Percentiles rank a stretch among this genome's conserved stretches.
These are phyloP conservation scores for Malassezia arunalokei DNA, from an alignment of 1,284 basidiomycete species.

Conservation along the genomic window DNA sequence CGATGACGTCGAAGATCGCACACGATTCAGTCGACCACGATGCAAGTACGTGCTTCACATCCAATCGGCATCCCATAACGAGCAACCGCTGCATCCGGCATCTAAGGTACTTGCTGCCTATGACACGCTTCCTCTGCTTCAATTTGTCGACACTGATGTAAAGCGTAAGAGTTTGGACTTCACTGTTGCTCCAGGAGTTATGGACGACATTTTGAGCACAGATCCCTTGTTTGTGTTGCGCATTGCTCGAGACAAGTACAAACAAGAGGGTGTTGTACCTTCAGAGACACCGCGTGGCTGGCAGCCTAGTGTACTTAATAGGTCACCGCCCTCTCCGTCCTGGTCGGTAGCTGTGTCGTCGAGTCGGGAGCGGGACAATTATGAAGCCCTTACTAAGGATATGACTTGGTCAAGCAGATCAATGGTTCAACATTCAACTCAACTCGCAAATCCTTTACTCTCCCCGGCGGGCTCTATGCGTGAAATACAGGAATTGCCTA, in stretches of 20 bases:
- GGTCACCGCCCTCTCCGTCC: background rate
- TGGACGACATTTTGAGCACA: constrained; percentile 62
- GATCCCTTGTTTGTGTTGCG: constrained; percentile 77
- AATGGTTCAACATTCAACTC: constrained; percentile 2
- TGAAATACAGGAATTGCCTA: constrained; percentile 5
- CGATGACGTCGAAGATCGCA: constrained; percentile 87
- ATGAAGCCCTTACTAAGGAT: constrained; percentile 1
- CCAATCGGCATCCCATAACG: constrained; percentile 18
- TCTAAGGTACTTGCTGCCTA: constrained; percentile 60
- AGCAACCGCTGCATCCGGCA: constrained; percentile 22
- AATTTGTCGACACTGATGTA: constrained; percentile 53
- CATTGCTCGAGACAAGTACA: constrained; percentile 12
- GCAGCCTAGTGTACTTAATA: background rate
- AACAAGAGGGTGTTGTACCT: background rate
- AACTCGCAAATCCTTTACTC: constrained; percentile 10
- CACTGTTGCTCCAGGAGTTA: constrained; percentile 52
- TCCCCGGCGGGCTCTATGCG: background rate
- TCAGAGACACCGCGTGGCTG: background rate
- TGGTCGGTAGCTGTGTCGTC: background rate
- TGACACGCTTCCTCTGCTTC: constrained; percentile 51
- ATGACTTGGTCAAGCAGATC: background rate
- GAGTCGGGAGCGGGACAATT: background rate
- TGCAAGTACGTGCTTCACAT: constrained; percentile 59
- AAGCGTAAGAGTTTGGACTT: constrained; percentile 83
- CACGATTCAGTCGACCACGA: constrained; percentile 64